Percentiles rank a stretch among this genome's conserved stretches.
Evolutionary conservation across 441 rosid genomes (phyloP).

Genomic region (Flueggea neowawraea): DNA sequence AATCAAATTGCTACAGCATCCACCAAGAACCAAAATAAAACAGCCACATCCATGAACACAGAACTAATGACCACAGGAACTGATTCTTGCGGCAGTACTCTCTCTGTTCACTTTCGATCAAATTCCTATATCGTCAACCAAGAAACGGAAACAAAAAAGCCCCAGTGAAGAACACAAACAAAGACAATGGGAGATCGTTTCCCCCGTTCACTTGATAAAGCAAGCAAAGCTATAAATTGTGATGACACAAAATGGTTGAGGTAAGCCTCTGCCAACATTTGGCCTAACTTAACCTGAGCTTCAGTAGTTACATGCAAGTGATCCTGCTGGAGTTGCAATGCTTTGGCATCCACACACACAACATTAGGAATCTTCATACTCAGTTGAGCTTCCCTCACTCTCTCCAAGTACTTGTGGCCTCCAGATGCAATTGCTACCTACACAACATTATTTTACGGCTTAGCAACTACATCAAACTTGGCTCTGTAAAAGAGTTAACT

Average conservation of each 20-base stretch:
- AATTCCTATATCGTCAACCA: no score
- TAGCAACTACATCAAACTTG: background rate
- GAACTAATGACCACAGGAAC: no score
- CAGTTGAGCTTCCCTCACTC: slow-evolving; percentile 73
- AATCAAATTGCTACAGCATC: no score
- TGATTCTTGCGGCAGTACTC: no score
- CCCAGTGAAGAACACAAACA: background rate
- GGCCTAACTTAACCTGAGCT: slow-evolving; percentile 69
- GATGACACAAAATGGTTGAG: slow-evolving; percentile 37
- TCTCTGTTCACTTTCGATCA: no score
- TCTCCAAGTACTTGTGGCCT: slow-evolving; percentile 47
- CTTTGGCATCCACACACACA: slow-evolving; percentile 75
- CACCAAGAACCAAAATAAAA: no score
- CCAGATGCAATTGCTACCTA: slow-evolving; percentile 86
- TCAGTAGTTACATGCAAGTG: slow-evolving; percentile 72
- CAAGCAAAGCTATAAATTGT: background rate
- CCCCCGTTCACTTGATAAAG: no score
- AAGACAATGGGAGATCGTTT: background rate
- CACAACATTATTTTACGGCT: background rate
- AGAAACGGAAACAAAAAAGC: no score
- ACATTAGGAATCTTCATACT: slow-evolving; percentile 52
- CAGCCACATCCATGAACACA: no score
- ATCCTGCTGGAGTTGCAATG: slow-evolving; percentile 59
- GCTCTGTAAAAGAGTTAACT: no score
- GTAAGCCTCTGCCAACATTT: slow-evolving; percentile 63